These are phyloP conservation scores for Leccinum variabile DNA, from an alignment of 1,284 basidiomycete species.

Conservation along the genomic window DNA sequence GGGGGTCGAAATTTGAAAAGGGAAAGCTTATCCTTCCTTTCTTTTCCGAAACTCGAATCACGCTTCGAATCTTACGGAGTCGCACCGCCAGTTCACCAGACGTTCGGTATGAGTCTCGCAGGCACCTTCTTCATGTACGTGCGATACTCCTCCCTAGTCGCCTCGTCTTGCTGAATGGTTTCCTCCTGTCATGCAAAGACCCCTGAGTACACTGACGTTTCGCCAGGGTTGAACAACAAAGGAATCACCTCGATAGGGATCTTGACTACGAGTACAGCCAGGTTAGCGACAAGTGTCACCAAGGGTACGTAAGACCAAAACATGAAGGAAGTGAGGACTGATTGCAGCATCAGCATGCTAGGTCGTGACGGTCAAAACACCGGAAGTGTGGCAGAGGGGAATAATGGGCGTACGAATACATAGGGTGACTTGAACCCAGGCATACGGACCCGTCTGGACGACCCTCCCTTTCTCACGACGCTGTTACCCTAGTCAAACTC, in stretches of 20 bases:
- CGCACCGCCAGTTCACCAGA: constrained; percentile 21
- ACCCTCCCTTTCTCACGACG: constrained; percentile 32
- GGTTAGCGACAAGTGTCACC: constrained; percentile 10
- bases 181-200: constrained; percentile 5
- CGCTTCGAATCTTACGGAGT: too few species aligned
- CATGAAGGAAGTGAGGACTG: constrained; percentile 14
- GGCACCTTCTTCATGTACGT: constrained; percentile 32
- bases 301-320: constrained; percentile 34
- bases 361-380: not conserved
- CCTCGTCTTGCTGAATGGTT: constrained; percentile 4
- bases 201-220: not conserved
- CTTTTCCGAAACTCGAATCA: too few species aligned
- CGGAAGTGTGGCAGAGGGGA: not conserved
- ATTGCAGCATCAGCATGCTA: constrained; percentile 22
- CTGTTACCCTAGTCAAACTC: constrained; percentile 10
- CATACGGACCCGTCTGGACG: constrained; percentile 23
- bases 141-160: constrained; percentile 20
- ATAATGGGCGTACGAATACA: constrained; percentile 20
- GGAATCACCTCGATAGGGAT: constrained; percentile 31
- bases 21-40: too few species aligned
- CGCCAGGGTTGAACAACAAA: not conserved
- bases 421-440: constrained; percentile 32
- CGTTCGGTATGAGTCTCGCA: constrained; percentile 27
- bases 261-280: constrained; percentile 22
- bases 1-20: too few species aligned